Evolutionary conservation across 495 filamentous ascomycete species (phyloP), one percentile per base, ranked within the genome.

Genomic region (Cryomyces minteri): DNA sequence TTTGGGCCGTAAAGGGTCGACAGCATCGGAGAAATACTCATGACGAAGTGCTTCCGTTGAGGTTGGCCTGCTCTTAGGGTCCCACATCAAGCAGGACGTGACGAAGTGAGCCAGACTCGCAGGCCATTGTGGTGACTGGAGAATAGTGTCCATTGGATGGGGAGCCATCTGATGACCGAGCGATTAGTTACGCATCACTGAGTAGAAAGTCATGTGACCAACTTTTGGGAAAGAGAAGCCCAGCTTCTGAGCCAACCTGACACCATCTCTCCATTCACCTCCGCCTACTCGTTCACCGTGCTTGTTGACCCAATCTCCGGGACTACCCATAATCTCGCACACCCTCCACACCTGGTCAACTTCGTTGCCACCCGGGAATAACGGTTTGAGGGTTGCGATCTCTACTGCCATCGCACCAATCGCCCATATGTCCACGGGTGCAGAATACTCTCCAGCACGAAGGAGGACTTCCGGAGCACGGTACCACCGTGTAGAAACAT

Each of bases 341-440:
- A 99, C 82, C 51, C 92, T 79, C 92, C 92, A 99, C 7, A 99
- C 88, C 63, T 99, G 92, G 55, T 96, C 92, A 4, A 99, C 92
- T 62, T 99, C 92, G 55, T 99, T 99, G 46, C 84, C 84, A 53
- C 92, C 92, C 4, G 92, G 92, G 65, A 99, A 99, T 7, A 99
- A 64, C 5, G 92, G 92, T 67, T 96, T 99, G 45, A 99, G 60
- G 2, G 92, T 99, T 8, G 92, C 92, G 53, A 99, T 83, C 59
- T 99, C 92, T 2, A 99, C 92, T 5, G 92, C 90, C 92, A 99
- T 99, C n/a, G 92, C 92, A 58, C 92, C 92, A 39, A 99, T 72
- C 8, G 81, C 92, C 92, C 92, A 99, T 57, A 99, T 96, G 59
- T 99, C 92, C 5, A 99, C 92, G 0, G 92, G 92, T 0, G 92